Percentiles rank a stretch among this genome's conserved stretches.
Evolutionary conservation across 1,284 basidiomycete species (phyloP).

Genomic region (Grifola frondosa): DNA sequence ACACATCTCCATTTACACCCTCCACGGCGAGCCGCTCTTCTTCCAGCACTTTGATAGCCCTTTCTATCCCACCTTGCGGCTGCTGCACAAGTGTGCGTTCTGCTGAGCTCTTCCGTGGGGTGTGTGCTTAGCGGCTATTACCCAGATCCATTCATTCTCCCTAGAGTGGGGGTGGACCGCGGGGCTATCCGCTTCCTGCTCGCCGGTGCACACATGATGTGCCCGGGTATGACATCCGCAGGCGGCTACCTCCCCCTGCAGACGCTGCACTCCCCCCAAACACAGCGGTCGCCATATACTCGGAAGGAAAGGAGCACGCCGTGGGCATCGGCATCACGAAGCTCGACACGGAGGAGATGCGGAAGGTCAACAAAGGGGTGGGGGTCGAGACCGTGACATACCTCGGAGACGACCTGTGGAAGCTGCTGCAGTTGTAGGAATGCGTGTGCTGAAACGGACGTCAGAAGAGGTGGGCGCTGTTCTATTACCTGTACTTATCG

Average conservation of each 20-base stretch:
- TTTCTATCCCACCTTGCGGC: slow-evolving; percentile 82
- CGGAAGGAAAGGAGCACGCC: slow-evolving; percentile 96
- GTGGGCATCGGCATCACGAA: slow-evolving; percentile 87
- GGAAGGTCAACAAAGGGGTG: slow-evolving; percentile 85
- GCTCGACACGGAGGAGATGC: slow-evolving; percentile 87
- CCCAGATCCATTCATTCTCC: slow-evolving; percentile 87
- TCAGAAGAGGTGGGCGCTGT: background rate
- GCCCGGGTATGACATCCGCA: slow-evolving; percentile 90
- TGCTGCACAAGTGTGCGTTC: slow-evolving; percentile 87
- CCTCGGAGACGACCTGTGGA: slow-evolving; percentile 92
- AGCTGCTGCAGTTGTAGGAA: slow-evolving; percentile 63
- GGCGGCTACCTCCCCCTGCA: slow-evolving; percentile 87
- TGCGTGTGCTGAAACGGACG: background rate
- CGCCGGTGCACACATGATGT: slow-evolving; percentile 94
- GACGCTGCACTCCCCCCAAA: slow-evolving; percentile 69
- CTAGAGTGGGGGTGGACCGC: slow-evolving; percentile 88
- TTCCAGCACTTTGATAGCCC: slow-evolving; percentile 98
- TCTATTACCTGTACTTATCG: background rate
- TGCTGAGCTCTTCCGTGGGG: slow-evolving; percentile 1
- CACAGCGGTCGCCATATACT: slow-evolving; percentile 82
- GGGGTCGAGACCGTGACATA: slow-evolving; percentile 87
- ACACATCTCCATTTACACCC: slow-evolving; percentile 89
- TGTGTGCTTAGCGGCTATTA: slow-evolving; percentile 5
- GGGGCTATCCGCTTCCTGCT: slow-evolving; percentile 98
- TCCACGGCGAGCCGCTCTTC: slow-evolving; percentile 86